These are phyloP conservation scores for Calocybe gambosa DNA, from an alignment of 1,284 basidiomycete genomes.

Conservation along the genomic window DNA sequence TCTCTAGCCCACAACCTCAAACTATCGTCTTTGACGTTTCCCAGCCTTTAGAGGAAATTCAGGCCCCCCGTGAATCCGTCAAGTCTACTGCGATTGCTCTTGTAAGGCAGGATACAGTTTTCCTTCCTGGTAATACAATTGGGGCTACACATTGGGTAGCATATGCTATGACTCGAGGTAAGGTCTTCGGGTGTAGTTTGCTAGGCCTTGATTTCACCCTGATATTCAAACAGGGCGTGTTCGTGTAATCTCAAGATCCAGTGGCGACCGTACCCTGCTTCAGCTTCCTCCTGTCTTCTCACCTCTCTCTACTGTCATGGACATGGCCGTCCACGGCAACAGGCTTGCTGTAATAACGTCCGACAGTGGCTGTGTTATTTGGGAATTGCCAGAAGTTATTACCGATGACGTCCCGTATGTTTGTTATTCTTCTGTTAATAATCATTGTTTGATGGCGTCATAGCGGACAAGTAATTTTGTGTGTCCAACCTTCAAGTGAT, in stretches of 20 bases:
- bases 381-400: constrained; percentile 75
- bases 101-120: constrained; percentile 74
- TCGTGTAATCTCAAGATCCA: constrained; percentile 77
- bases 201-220: neutral
- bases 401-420: constrained; percentile 79
- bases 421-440: constrained; percentile 4
- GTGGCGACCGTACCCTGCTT: constrained; percentile 76
- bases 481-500: constrained; percentile 54
- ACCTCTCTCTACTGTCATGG: constrained; percentile 56
- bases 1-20: constrained; percentile 47
- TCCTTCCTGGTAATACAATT: constrained; percentile 77
- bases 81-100: constrained; percentile 80
- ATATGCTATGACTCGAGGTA: constrained; percentile 83
- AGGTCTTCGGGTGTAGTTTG: constrained; percentile 4
- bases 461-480: constrained; percentile 66
- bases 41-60: constrained; percentile 62
- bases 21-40: constrained; percentile 71
- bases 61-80: constrained; percentile 63
- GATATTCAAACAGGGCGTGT: constrained; percentile 50
- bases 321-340: constrained; percentile 80
- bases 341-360: constrained; percentile 76
- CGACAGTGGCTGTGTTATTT: constrained; percentile 80
- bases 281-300: constrained; percentile 66
- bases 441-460: constrained; percentile 5
- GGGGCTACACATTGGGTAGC: constrained; percentile 85